Conservation (phyloP, 23 red algal genomes). For the Chondrus crispus region DNA sequence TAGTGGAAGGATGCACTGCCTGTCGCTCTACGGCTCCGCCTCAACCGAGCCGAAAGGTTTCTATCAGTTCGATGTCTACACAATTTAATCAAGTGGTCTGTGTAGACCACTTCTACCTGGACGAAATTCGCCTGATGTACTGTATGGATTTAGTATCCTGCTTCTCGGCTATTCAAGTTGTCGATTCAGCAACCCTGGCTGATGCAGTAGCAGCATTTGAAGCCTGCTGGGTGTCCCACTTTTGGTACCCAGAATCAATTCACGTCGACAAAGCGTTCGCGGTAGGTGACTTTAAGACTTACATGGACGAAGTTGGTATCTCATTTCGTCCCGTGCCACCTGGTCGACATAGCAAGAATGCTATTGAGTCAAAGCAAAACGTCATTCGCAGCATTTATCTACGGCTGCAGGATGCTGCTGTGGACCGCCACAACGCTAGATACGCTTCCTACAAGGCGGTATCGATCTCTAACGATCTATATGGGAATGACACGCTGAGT, state of each 20-base stretch:
- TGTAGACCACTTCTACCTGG: conserved; percentile 4
- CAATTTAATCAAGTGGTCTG: not conserved
- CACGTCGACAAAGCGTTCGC: not conserved
- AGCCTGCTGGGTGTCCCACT: not conserved
- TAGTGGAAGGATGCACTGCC: not conserved
- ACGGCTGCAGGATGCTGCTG: not conserved
- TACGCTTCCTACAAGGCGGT: not conserved
- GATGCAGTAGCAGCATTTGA: not conserved
- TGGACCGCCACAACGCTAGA: not conserved
- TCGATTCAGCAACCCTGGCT: not conserved
- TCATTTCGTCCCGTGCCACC: not conserved
- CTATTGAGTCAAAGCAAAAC: not conserved
- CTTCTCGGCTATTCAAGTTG: not conserved
- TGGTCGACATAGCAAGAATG: not conserved
- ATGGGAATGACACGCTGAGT: not conserved
- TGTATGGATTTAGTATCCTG: conserved; percentile 1
- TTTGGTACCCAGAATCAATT: not conserved
- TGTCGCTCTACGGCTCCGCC: not conserved
- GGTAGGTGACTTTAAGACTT: not conserved
- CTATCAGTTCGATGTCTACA: not conserved
- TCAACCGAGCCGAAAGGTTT: conserved; percentile 6
- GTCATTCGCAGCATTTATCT: conserved; percentile 13
- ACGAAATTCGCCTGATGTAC: not conserved
- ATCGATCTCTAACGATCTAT: conserved; percentile 2
- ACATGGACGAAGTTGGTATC: not conserved